phyloP scores from a whole-genome alignment of 345 rosid genomes.

The Eucalyptus guilfoylei region DNA sequence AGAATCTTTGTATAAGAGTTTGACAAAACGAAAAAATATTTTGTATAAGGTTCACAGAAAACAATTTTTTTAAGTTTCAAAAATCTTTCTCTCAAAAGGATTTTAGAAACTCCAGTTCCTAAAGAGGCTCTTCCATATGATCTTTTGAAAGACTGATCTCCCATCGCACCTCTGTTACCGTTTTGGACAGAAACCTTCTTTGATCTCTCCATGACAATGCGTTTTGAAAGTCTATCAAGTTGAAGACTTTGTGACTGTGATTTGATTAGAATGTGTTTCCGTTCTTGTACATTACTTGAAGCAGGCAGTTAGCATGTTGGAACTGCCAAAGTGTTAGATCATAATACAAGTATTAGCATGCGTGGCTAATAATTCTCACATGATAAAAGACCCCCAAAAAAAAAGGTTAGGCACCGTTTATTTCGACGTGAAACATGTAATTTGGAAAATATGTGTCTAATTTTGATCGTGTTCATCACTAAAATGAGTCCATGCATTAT shows the following conservation, averaged over 20 bases:
- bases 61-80: not conserved
- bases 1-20: not conserved
- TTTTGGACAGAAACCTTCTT: not conserved
- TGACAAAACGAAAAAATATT: not conserved
- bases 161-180: not conserved
- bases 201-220: not conserved
- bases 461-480: not conserved
- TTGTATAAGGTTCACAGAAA: not conserved
- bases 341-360: not conserved
- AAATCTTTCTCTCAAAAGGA: not conserved
- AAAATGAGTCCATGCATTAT: not conserved
- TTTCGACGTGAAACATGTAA: not conserved
- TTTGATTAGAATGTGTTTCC: not conserved
- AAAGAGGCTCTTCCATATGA: not conserved
- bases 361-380: not conserved
- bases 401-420: not conserved
- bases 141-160: not conserved
- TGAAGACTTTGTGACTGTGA: not conserved
- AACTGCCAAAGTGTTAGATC: not conserved
- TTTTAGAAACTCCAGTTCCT: not conserved
- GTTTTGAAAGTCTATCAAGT: not conserved
- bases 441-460: not conserved
- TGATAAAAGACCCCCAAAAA: not conserved
- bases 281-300: not conserved
- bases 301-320: not conserved